Evolutionary conservation across 2,329 filamentous ascomycete genomes (phyloP).

Genomic region (Pochonia chlamydosporia): DNA sequence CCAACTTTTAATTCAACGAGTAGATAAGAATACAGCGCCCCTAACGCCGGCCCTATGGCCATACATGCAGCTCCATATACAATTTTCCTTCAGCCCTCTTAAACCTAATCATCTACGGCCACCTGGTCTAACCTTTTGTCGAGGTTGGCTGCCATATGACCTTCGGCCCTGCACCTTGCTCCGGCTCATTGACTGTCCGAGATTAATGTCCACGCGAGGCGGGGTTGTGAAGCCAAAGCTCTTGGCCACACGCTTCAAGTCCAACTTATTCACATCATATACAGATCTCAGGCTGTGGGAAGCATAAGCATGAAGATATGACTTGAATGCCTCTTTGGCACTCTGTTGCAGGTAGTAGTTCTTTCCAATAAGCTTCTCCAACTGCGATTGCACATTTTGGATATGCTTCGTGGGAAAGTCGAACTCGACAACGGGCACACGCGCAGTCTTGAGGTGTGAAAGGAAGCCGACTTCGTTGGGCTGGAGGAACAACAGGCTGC

Average conservation of each 20-base stretch:
- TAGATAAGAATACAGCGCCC: not conserved
- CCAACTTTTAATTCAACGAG: not conserved
- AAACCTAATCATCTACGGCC: slow-evolving; percentile 8
- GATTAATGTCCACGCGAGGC: slow-evolving; percentile 73
- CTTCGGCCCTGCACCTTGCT: slow-evolving; percentile 61
- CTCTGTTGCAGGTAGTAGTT: slow-evolving; percentile 97
- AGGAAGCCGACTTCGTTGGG: slow-evolving; percentile 91
- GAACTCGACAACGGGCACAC: slow-evolving; percentile 92
- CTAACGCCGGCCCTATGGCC: not conserved
- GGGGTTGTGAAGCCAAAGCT: slow-evolving; percentile 75
- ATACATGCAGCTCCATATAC: not conserved
- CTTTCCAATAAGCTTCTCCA: slow-evolving; percentile 88
- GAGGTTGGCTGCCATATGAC: slow-evolving; percentile 73
- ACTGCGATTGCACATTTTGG: slow-evolving; percentile 80
- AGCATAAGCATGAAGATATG: slow-evolving; percentile 92
- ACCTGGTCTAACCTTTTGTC: slow-evolving; percentile 37
- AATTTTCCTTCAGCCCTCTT: not conserved
- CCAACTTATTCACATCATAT: slow-evolving; percentile 79
- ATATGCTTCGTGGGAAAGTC: slow-evolving; percentile 93
- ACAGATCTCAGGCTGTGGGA: slow-evolving; percentile 54
- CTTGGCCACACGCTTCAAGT: slow-evolving; percentile 78
- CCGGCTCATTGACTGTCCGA: slow-evolving; percentile 74
- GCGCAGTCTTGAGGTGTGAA: slow-evolving; percentile 81
- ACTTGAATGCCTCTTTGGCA: slow-evolving; percentile 72
- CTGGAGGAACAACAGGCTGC: slow-evolving; percentile 88